phyloP scores from a whole-genome alignment of 1,139 yeast species.

The Kluyveromyces sp. region DNA sequence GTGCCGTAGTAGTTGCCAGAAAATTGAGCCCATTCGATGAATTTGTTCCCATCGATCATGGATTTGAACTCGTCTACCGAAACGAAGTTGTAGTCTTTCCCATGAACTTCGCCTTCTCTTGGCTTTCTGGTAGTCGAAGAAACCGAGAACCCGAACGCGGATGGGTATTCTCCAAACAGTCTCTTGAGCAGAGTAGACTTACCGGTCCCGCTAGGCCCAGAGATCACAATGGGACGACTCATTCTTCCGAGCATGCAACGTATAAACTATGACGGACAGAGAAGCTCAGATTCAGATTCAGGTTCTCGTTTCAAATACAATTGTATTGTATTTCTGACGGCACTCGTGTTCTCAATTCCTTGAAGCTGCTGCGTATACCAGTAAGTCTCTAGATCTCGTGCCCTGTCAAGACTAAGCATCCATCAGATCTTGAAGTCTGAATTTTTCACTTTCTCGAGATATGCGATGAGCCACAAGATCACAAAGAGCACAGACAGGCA shows the following conservation, averaged over 20 bases:
- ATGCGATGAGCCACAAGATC: not conserved
- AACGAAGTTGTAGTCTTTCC: conserved; percentile 81
- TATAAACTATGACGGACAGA: not conserved
- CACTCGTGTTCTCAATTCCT: no score
- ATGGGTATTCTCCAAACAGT: conserved; percentile 84
- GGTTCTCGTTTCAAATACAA: no score
- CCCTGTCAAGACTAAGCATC: no score
- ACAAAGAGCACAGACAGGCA: not conserved
- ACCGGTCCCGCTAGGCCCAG: conserved; percentile 98
- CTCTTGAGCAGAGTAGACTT: conserved; percentile 89
- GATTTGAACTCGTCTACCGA: conserved; percentile 71
- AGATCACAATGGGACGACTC: conserved; percentile 80
- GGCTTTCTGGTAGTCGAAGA: conserved; percentile 92
- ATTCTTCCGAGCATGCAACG: conserved; percentile 12
- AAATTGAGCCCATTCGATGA: conserved; percentile 97
- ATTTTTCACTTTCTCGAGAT: not conserved
- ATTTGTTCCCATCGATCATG: conserved; percentile 64
- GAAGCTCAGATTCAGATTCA: no score
- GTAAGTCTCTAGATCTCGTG: no score
- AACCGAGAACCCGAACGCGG: conserved; percentile 84
- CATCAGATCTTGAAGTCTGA: not conserved
- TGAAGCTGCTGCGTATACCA: no score
- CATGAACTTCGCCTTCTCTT: conserved; percentile 84
- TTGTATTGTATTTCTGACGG: no score
- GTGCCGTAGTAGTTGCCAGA: conserved; percentile 98